These are phyloP conservation scores for Mycotypha africana DNA, from an alignment of 371 early-diverging fungal species.

Conservation along the genomic window DNA sequence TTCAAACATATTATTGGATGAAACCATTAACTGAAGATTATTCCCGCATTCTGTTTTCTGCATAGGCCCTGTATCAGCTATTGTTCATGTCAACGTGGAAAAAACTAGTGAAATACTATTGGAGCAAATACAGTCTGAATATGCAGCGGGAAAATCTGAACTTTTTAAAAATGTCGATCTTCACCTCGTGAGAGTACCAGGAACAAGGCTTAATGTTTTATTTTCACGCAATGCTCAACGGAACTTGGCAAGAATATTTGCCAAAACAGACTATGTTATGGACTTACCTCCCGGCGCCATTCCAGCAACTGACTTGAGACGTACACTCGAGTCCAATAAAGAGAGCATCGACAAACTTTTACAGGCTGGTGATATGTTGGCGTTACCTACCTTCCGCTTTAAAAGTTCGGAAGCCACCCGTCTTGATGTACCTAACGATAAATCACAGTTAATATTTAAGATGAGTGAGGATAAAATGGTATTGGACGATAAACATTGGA, in stretches of 20 bases:
- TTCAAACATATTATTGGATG: too few species aligned
- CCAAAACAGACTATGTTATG: constrained; percentile 31
- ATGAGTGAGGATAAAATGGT: constrained; percentile 19
- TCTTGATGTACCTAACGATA: constrained; percentile 23
- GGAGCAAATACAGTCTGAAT: too few species aligned
- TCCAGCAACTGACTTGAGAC: constrained; percentile 33
- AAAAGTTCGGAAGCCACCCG: constrained; percentile 5
- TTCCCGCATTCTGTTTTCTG: too few species aligned
- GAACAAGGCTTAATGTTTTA: constrained; percentile 17
- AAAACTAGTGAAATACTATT: too few species aligned
- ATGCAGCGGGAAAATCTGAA: too few species aligned
- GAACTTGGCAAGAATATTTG: constrained; percentile 42
- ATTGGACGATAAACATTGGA: constrained; percentile 39
- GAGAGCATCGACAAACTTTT: constrained; percentile 27
- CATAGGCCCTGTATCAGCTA: constrained; percentile 40
- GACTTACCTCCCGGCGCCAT: constrained; percentile 33
- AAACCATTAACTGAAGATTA: too few species aligned
- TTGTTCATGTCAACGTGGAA: constrained; percentile 30
- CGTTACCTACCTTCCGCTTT: constrained; percentile 38
- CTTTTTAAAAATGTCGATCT: constrained; percentile 29
- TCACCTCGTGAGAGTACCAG: constrained; percentile 25
- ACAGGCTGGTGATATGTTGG: constrained; percentile 31
- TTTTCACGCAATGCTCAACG: constrained; percentile 43
- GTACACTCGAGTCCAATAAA: constrained; percentile 31
- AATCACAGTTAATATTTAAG: constrained; percentile 19